Percentiles rank a stretch among this genome's conserved stretches.
phyloP scores from a whole-genome alignment of 1,284 basidiomycete species.

The Pyrrhoderma noxium region DNA sequence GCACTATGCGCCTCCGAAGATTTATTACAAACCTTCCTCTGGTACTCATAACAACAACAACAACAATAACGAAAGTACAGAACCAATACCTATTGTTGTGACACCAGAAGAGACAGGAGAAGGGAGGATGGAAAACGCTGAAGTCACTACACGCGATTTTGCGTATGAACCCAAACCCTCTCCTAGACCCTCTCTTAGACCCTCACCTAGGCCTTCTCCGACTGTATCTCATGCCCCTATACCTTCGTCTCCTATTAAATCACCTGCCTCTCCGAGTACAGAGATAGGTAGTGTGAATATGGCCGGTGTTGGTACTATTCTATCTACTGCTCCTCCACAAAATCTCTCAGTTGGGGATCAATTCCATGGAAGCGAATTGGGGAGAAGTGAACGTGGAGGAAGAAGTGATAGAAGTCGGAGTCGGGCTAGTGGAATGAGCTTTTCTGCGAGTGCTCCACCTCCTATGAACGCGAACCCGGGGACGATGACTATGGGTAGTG shows the following conservation, averaged over 20 bases:
- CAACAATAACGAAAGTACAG: neutral
- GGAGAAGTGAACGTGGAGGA: neutral
- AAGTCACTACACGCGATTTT: neutral
- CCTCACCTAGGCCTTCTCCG: no score
- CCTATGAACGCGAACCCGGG: no score
- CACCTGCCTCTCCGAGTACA: no score
- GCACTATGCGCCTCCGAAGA: constrained; percentile 44
- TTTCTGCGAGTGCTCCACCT: constrained; percentile 6
- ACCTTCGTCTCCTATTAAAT: no score
- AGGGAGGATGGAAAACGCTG: neutral
- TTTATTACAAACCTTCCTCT: constrained; percentile 35
- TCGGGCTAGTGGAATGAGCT: constrained; percentile 12
- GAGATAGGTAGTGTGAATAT: neutral
- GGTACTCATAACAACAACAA: constrained; percentile 33
- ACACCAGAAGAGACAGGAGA: neutral
- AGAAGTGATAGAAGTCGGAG: constrained; percentile 3
- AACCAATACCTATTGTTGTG: neutral
- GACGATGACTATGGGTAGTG: no score
- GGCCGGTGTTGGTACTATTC: constrained; percentile 11
- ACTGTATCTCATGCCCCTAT: no score
- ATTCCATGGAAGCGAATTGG: no score
- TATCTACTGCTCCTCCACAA: neutral
- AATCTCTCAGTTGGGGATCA: no score
- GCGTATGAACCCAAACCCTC: neutral
- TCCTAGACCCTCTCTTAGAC: no score